A percentile compares a stretch with the other conserved stretches of the same genome.
Conservation (phyloP, 106 monocot species). For the Dendrobium chrysotoxum region DNA sequence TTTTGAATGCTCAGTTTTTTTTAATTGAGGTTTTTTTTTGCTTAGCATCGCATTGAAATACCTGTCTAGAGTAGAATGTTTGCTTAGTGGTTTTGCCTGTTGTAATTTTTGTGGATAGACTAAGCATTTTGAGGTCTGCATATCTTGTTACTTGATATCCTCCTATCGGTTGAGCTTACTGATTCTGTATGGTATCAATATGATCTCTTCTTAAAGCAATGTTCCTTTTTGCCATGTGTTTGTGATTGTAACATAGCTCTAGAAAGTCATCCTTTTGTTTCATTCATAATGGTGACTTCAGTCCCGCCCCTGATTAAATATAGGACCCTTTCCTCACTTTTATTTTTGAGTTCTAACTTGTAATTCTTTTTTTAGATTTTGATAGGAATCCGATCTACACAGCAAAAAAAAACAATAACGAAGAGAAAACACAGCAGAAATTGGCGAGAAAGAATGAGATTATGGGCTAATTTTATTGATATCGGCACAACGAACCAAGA, state of each 20-base stretch:
- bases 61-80: not conserved
- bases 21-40: not conserved
- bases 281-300: not conserved
- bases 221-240: not conserved
- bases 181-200: not conserved
- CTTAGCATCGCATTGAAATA: not conserved
- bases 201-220: not conserved
- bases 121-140: not conserved
- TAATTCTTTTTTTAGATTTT: not conserved
- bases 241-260: not conserved
- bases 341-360: not conserved
- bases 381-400: too few relatives aligned
- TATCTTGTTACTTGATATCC: not conserved
- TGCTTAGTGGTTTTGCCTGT: not conserved
- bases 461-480: too few relatives aligned
- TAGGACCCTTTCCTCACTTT: not conserved
- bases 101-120: not conserved
- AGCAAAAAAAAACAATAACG: too few relatives aligned
- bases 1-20: not conserved
- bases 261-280: not conserved
- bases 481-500: too few relatives aligned
- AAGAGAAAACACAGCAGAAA: too few relatives aligned
- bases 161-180: not conserved
- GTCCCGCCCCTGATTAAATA: not conserved
- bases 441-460: too few relatives aligned